phyloP scores from a whole-genome alignment of 2,329 filamentous ascomycete genomes.

The Cadophora gregata region DNA sequence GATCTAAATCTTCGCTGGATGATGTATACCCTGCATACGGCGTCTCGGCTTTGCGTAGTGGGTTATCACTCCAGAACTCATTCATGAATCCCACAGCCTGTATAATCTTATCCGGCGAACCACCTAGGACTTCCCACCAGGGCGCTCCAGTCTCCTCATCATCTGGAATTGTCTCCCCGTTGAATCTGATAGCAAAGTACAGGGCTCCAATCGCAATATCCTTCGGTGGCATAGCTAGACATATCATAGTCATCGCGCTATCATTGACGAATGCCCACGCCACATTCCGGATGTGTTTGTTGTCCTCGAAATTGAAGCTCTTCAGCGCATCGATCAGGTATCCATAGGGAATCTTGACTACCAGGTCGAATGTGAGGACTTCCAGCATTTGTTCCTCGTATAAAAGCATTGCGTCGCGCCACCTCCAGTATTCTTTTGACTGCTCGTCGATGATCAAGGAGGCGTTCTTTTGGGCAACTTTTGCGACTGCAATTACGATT shows the following conservation, averaged over 20 bases:
- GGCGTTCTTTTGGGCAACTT: constrained; percentile 92
- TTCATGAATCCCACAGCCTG: constrained; percentile 79
- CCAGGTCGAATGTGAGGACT: constrained; percentile 90
- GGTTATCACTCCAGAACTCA: constrained; percentile 70
- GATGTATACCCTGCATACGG: constrained; percentile 38
- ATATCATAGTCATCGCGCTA: constrained; percentile 81
- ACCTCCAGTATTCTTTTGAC: constrained; percentile 97
- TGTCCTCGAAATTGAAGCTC: constrained; percentile 74
- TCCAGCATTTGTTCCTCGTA: constrained; percentile 95
- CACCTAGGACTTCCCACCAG: constrained; percentile 86
- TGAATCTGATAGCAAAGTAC: constrained; percentile 83
- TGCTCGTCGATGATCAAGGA: constrained; percentile 93
- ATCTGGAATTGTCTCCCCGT: constrained; percentile 72
- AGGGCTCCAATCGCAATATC: constrained; percentile 86
- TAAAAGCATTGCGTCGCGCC: constrained; percentile 90
- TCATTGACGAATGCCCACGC: constrained; percentile 97
- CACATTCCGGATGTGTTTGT: constrained; percentile 81
- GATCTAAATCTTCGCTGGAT: constrained; percentile 39
- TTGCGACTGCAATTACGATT: constrained; percentile 89
- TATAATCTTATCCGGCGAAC: constrained; percentile 72
- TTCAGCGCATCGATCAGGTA: constrained; percentile 82
- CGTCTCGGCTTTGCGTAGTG: constrained; percentile 51
- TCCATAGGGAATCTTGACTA: constrained; percentile 86
- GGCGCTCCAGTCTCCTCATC: constrained; percentile 72
- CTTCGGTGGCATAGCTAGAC: constrained; percentile 77